These are phyloP conservation scores for Hibiscus syriacus DNA, from an alignment of 345 rosid species.

Conservation along the genomic window DNA sequence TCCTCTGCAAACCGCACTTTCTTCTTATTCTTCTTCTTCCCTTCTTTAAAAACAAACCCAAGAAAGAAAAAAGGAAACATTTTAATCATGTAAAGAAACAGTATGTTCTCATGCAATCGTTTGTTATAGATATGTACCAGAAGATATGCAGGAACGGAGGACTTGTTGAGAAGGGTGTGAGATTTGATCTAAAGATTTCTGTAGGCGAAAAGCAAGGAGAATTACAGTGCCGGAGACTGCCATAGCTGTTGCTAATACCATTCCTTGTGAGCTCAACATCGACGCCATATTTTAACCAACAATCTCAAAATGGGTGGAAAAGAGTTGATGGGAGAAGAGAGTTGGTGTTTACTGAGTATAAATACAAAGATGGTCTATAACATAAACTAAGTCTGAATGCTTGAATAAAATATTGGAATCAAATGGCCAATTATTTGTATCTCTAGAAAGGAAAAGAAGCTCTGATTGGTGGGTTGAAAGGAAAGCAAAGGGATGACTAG, in stretches of 20 bases:
- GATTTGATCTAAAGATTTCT: conserved; percentile 32
- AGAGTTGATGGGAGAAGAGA: not conserved
- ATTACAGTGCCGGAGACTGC: conserved; percentile 72
- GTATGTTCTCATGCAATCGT: not conserved
- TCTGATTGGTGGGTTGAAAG: conserved; percentile 2
- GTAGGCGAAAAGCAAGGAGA: conserved; percentile 61
- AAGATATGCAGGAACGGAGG: conserved; percentile 45
- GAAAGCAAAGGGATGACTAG: not conserved
- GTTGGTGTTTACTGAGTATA: too few species aligned
- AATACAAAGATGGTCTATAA: conserved; percentile 1
- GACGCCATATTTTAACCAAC: conserved; percentile 37
- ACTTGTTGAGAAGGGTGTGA: conserved; percentile 18
- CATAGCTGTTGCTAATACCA: conserved; percentile 68
- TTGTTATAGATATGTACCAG: too few species aligned
- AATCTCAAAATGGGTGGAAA: too few species aligned
- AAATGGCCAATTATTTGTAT: conserved; percentile 2
- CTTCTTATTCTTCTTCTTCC: conserved; percentile 14
- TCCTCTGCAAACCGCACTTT: conserved; percentile 16
- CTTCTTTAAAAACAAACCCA: not conserved
- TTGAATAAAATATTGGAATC: not conserved
- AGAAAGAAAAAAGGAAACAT: too few species aligned
- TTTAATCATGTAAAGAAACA: not conserved
- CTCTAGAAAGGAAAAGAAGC: not conserved
- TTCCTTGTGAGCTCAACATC: conserved; percentile 45
- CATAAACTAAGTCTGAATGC: not conserved